Conservation (phyloP, 164 flowering plant genomes). For the Chimonanthus praecox region DNA sequence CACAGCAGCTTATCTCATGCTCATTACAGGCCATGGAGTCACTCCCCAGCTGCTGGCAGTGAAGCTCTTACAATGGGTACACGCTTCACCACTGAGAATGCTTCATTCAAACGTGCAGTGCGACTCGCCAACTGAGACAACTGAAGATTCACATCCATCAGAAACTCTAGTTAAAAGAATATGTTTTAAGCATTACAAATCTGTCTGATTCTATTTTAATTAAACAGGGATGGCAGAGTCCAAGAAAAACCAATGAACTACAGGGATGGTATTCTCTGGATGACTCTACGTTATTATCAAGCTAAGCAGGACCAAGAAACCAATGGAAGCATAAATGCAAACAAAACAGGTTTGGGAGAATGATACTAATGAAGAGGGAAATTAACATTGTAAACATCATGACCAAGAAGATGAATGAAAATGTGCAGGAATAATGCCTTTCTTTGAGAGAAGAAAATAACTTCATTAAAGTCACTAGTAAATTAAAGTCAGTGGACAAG, state of each 20-base stretch:
- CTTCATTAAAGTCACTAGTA: background rate
- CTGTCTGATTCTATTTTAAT: background rate
- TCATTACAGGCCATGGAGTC: constrained; percentile 72
- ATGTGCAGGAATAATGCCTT: no score
- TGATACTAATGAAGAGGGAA: no score
- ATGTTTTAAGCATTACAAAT: background rate
- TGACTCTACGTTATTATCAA: no score
- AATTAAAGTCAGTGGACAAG: background rate
- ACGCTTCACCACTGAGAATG: constrained; percentile 80
- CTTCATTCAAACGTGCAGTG: constrained; percentile 87
- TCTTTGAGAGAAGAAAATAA: no score
- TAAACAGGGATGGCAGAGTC: background rate
- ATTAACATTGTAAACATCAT: no score
- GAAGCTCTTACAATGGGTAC: constrained; percentile 71
- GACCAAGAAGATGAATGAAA: no score
- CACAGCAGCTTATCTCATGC: constrained; percentile 41
- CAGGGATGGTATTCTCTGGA: background rate
- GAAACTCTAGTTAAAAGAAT: background rate
- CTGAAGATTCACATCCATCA: constrained; percentile 41
- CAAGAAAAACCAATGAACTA: background rate
- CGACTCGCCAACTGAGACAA: constrained; percentile 75
- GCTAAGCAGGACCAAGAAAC: no score
- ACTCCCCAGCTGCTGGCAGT: constrained; percentile 54
- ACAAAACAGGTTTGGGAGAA: no score
- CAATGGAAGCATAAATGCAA: no score